Base-by-base conservation (phyloP, 2,329 filamentous ascomycete genomes). In the Alternaria longipes region DNA sequence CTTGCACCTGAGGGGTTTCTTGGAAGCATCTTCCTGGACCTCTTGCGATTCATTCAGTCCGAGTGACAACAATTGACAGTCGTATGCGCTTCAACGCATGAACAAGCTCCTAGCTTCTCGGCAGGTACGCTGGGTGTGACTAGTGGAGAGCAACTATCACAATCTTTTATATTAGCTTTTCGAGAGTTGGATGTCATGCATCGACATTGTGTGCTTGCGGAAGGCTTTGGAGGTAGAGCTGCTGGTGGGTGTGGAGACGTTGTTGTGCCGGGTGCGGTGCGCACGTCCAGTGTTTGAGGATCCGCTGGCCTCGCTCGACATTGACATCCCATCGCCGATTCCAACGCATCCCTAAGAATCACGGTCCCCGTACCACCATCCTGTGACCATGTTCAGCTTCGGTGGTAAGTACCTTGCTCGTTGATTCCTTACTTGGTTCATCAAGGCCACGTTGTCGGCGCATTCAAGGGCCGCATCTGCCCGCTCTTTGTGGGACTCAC, bases 301-400 rank as follows among this genome's bases (percentile, higher is more conserved):
- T 50, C 59, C 38, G 50, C 54, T 18, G 54, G 20, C 42, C 18
- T 51, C 42, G 41, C 49, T 47, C 60, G 20, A 52, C 63, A 24
- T 57, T 51, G 45, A 42, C 42, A 30, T 38, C 41, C 22, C 42
- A 49, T 54, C 53, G 30, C 38, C 64, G 32, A 54, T 56, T 55
- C 34, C 54, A 44, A 20, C 45, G 53, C 52, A 32, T 32, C 52
- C 41, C 58, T 38, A 34, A 44, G 32, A 36, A 51, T 40, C 41
- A 20, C 50, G 45, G 22, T 8, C 38, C n/a, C 38, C 26, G 5
- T 53, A 53, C 42, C 40, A 41, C 61, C 28, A 46, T 34, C 53
- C 52, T 51, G 47, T 66, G 44, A 61, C 24, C 59, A 78, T 79
- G 77, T 78, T 78, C 71, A 75, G 69, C 61, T 77, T 78, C 62